Base-by-base conservation (phyloP, 176 grass and related monocot species). In the Juncus inflexus region DNA sequence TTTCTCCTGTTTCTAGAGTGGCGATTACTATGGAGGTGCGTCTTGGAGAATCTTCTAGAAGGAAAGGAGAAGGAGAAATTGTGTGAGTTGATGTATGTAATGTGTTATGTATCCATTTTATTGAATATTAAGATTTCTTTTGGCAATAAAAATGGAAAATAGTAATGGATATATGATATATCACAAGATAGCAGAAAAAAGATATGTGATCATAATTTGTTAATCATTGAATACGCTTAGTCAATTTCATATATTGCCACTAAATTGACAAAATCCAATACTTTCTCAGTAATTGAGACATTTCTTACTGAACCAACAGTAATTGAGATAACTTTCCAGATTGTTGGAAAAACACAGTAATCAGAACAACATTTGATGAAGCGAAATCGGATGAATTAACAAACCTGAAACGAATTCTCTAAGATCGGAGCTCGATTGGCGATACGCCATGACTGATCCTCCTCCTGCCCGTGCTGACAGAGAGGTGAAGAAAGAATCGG, bases 1-100 rank as follows among this genome's bases (percentile, higher is more conserved):
- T 80, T 55, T 99, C 83, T 3, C 76, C 76, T 36, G 78, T 82
- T 73, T 92, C 88, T 14, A 99, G 75, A 51, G 86, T 72, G 0
- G 84, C 72, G 0, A 92, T 85, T 0, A 89, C 74, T 11, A 84
- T 62, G 3, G 89, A 92, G 1, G 89, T 92, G 12, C 82, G 79
- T 63, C 75, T 87, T 37, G 55, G 49, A 74, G 67, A 78, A 66
- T 60, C 63, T 67, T 71, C 74, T 83, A 62, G 57, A 68, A 55
- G 12, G 38, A 58, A 28, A 28, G 19, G 19, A 66, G 36, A 64
- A 43, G 47, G 67, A 15, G 40, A 52, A 5, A 52, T 66, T 15
- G 42, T 35, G n/a, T 7, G 38, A 59, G 13, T 58, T 58, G 38
- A 35, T 14, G n/a, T 71, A 2, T n/a, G 2, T 2, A 67, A 53